Conservation (phyloP, 495 filamentous ascomycete species). For the Talaromyces nanjingensis region DNA sequence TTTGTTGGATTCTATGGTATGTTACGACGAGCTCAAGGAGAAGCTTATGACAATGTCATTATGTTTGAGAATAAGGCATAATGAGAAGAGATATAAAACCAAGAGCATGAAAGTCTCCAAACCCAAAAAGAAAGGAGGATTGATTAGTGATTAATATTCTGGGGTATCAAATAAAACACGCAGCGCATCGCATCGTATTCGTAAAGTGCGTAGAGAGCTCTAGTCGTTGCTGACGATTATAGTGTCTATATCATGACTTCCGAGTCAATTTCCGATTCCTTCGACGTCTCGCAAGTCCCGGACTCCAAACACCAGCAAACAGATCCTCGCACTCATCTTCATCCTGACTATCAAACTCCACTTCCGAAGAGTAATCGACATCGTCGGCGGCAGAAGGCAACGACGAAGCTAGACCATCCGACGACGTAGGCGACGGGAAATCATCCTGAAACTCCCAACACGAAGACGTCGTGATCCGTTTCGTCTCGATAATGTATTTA, state of each 20-base stretch:
- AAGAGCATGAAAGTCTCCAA: not conserved
- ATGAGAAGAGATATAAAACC: not conserved
- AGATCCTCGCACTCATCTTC: slow-evolving; percentile 94
- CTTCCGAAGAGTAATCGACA: not conserved
- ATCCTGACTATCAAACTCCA: slow-evolving; percentile 85
- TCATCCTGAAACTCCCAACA: slow-evolving; percentile 56
- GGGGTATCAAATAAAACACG: slow-evolving; percentile 1
- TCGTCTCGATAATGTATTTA: slow-evolving; percentile 91
- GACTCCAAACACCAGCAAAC: slow-evolving; percentile 81
- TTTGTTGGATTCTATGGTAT: not conserved
- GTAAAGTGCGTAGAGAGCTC: not conserved
- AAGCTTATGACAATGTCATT: not conserved
- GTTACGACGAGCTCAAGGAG: not conserved
- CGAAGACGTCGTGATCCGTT: slow-evolving; percentile 56
- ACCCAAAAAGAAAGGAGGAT: not conserved
- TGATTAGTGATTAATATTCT: not conserved
- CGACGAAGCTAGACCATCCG: not conserved
- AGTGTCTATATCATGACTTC: not conserved
- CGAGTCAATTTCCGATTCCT: slow-evolving; percentile 43
- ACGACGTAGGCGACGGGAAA: not conserved
- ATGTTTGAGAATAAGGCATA: not conserved
- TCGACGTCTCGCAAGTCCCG: slow-evolving; percentile 58
- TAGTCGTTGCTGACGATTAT: not conserved
- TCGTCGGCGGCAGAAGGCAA: not conserved
- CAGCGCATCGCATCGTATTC: not conserved